Conservation (phyloP, 148 eudicot genomes). For the Talinum fruticosum region DNA sequence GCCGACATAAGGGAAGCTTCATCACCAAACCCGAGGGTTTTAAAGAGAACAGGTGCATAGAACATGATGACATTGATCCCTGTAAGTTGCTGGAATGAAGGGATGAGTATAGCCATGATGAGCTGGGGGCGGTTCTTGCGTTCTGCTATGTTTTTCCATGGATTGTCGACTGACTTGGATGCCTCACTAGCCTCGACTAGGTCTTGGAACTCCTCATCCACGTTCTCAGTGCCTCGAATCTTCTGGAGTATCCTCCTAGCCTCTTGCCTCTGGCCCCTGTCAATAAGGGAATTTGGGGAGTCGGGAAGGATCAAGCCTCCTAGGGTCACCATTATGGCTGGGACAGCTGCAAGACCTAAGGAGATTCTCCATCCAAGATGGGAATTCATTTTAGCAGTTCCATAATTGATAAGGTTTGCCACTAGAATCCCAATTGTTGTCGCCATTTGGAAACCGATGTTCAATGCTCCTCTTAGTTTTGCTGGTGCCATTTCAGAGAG, state of each 20-base stretch:
- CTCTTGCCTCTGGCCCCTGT: no score
- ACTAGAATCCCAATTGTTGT: constrained; percentile 27
- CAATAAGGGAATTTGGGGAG: no score
- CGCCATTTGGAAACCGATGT: constrained; percentile 40
- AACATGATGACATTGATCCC: background rate
- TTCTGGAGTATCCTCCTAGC: no score
- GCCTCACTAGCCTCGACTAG: constrained; percentile 32
- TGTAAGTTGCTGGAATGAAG: no score
- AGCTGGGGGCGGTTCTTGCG: constrained; percentile 31
- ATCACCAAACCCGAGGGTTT: no score
- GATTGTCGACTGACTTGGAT: constrained; percentile 21
- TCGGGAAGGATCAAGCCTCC: no score
- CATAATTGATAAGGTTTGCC: no score
- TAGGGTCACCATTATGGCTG: constrained; percentile 23
- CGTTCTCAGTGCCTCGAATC: constrained; percentile 2
- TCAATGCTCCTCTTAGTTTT: constrained; percentile 36
- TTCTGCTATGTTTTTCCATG: constrained; percentile 28
- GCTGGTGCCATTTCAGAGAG: constrained; percentile 34
- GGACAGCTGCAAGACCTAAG: constrained; percentile 29
- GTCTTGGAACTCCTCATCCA: constrained; percentile 32
- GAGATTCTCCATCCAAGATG: constrained; percentile 26
- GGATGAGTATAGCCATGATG: constrained; percentile 9
- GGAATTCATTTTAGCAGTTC: constrained; percentile 3
- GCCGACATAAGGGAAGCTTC: no score
- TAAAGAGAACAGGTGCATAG: no score